These are phyloP conservation scores for Carex sylvatica DNA, from an alignment of 202 grass and related monocot genomes.

Conservation along the genomic window DNA sequence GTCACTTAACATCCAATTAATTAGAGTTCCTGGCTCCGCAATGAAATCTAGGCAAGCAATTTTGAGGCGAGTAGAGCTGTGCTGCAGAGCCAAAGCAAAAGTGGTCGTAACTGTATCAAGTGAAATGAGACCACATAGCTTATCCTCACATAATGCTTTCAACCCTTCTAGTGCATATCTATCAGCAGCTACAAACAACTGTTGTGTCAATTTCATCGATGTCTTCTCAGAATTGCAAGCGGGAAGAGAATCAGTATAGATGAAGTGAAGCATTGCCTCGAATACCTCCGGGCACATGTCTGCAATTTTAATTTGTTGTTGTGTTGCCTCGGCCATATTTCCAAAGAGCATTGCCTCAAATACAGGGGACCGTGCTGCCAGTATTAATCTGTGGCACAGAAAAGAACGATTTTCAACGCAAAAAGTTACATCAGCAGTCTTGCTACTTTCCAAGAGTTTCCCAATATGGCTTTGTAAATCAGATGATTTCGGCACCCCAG, in stretches of 20 bases:
- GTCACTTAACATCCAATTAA: not conserved
- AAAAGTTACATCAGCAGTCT: not conserved
- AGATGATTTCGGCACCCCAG: not conserved
- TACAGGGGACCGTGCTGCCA: not conserved
- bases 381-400: not conserved
- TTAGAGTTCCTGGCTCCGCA: not conserved
- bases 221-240: not conserved
- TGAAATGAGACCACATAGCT: not conserved
- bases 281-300: slow-evolving; percentile 8
- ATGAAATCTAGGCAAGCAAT: slow-evolving; percentile 5
- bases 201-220: not conserved
- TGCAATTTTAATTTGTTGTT: not conserved
- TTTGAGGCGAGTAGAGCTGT: not conserved
- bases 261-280: not conserved
- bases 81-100: not conserved
- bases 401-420: not conserved
- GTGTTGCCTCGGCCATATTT: not conserved
- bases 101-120: not conserved
- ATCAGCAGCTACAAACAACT: slow-evolving; percentile 17
- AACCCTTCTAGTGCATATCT: slow-evolving; percentile 14
- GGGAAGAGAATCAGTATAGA: not conserved
- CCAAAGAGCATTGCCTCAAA: slow-evolving; percentile 7
- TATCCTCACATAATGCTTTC: slow-evolving; percentile 15
- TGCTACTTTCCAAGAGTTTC: not conserved
- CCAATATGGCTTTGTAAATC: slow-evolving; percentile 2